phyloP scores from a whole-genome alignment of 2,329 filamentous ascomycete genomes.

The Rhexocercosporidium sp. region DNA sequence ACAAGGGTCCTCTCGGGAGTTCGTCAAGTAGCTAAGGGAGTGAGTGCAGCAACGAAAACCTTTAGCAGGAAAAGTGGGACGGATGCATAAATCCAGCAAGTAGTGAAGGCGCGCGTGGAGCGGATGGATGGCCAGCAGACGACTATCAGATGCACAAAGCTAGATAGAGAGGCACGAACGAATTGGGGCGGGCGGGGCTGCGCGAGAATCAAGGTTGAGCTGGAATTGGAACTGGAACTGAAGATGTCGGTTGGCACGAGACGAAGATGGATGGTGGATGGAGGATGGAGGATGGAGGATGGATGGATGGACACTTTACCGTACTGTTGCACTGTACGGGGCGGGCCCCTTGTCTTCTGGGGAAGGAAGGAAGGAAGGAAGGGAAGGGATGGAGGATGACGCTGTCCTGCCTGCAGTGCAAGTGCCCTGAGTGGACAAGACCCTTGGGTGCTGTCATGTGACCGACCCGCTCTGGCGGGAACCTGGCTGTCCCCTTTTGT shows the following conservation, averaged over 20 bases:
- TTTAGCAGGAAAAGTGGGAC: slow-evolving; percentile 16
- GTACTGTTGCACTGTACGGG: neutral
- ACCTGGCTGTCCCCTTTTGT: slow-evolving; percentile 38
- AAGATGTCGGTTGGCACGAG: neutral
- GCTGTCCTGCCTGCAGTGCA: neutral
- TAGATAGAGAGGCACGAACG: slow-evolving; percentile 2
- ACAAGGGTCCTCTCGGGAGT: slow-evolving; percentile 14
- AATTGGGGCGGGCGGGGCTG: neutral
- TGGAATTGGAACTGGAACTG: neutral
- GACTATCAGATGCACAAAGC: neutral
- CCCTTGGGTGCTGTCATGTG: neutral
- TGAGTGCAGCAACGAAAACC: slow-evolving; percentile 13
- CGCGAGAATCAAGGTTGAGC: neutral
- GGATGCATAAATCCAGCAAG: slow-evolving; percentile 14
- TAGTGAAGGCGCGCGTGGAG: slow-evolving; percentile 4
- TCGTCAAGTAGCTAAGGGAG: slow-evolving; percentile 14
- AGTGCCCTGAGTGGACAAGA: neutral
- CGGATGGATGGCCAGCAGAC: slow-evolving; percentile 3
- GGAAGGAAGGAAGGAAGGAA: neutral
- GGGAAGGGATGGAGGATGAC: neutral
- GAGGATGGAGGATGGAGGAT: too few species aligned
- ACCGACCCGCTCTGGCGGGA: neutral
- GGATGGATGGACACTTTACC: neutral
- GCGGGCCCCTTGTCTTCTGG: neutral
- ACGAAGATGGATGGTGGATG: neutral